Evolutionary conservation across 257 asterid genomes (phyloP), one percentile per base, ranked within the genome.

Genomic region (Lithospermum erythrorhizon): DNA sequence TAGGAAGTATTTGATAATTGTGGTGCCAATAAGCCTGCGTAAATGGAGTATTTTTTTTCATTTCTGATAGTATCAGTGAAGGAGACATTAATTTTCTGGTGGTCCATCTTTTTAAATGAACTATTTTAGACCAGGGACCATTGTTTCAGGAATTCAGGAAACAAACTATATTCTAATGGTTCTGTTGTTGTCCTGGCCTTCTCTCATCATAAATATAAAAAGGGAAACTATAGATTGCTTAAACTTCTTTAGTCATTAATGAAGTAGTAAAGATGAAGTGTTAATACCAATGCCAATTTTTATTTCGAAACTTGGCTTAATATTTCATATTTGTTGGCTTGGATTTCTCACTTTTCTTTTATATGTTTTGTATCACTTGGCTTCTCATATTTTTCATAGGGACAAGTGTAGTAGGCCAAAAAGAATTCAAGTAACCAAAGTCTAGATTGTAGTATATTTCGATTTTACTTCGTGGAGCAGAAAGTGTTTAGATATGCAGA

Each of bases 401-500:
- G 72, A 76, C 90, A 79, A 90, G 78, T 67, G 16, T 70, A 70
- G 93, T 79, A 82, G 83, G 83, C 70, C 74, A 67, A 64, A 54
- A 27, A 68, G 83, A 82, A 81, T 76, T 78, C 67, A 81, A 74
- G 75, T 66, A 59, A 68, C 61, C 29, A 11, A 52, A 59, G 54
- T 72, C 60, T 65, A 23, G 60, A 22, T 22, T 56, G 6, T 23
- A 53, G 57, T 18, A 22, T 4, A 11, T 56, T 18, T 22, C 4
- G 19, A 24, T 22, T 22, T 56, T 41, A 24, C 37, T 56, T 23
- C 10, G 41, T 23, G 21, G 37, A 56, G 20, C 6, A 55, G 53
- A 59, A 35, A 27, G 30, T 3, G 72, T 73, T 72, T 70, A 77
- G 73, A 68, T 72, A 89, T 89, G 97, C 95, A 89, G 89, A 84